Conservation (phyloP, 78 protist species). For the Dictyostelium intermedium region DNA sequence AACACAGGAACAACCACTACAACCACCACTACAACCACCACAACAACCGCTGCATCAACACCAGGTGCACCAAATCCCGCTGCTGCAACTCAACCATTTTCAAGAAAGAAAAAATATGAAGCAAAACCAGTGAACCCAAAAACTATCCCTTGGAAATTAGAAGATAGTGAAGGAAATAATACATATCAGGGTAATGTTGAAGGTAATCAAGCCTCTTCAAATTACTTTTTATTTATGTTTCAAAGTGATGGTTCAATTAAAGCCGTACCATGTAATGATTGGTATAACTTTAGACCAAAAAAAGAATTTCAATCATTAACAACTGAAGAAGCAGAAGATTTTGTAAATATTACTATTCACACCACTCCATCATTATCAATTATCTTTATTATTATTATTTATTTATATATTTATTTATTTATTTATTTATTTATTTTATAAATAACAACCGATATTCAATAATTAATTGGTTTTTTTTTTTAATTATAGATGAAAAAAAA, state of each 20-base stretch:
- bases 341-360: constrained; percentile 8
- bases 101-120: constrained; percentile 32
- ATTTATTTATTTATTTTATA: no score
- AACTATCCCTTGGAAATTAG: constrained; percentile 60
- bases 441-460: no score
- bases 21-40: neutral
- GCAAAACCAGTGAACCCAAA: constrained; percentile 60
- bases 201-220: constrained; percentile 52
- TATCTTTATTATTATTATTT: neutral
- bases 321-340: constrained; percentile 72
- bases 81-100: neutral
- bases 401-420: no score
- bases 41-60: neutral
- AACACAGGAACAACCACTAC: neutral
- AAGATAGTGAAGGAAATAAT: constrained; percentile 39
- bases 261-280: constrained; percentile 69
- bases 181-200: constrained; percentile 64
- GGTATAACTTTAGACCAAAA: constrained; percentile 71
- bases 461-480: no score
- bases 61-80: neutral
- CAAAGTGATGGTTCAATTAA: constrained; percentile 56
- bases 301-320: constrained; percentile 27
- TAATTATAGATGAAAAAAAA: constrained; percentile 45
- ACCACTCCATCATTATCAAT: neutral
- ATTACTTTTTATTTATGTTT: constrained; percentile 63